These are phyloP conservation scores for Alternaria arborescens DNA, from an alignment of 2,329 filamentous ascomycete species.

Conservation along the genomic window DNA sequence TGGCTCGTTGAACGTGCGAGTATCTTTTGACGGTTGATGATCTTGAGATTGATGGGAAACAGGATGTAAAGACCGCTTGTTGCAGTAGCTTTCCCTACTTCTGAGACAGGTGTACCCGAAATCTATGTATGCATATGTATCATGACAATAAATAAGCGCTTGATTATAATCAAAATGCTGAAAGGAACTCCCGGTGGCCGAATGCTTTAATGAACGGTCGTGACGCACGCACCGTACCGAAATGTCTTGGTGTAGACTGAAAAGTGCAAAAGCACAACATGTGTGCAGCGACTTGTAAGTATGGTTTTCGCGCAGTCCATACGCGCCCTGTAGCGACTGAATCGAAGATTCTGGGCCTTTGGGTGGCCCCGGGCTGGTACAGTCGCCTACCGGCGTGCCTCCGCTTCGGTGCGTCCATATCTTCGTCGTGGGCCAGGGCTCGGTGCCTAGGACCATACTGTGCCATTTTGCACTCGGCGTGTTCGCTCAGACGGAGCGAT, in stretches of 20 bases:
- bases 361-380: background rate
- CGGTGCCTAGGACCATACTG: background rate
- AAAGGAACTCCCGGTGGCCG: slow-evolving; percentile 8
- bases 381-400: background rate
- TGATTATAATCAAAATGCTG: background rate
- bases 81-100: background rate
- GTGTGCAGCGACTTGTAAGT: background rate
- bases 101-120: background rate
- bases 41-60: background rate
- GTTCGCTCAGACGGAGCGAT: background rate
- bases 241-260: background rate
- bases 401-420: background rate
- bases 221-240: slow-evolving; percentile 1
- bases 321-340: background rate
- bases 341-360: background rate
- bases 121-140: slow-evolving; percentile 2
- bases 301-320: background rate
- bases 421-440: background rate
- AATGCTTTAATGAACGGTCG: slow-evolving; percentile 15
- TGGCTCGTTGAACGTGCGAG: background rate
- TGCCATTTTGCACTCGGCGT: background rate
- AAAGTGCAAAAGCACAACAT: background rate
- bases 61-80: background rate
- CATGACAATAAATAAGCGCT: background rate
- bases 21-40: background rate